A percentile compares a stretch with the other conserved stretches of the same genome.
phyloP scores from a whole-genome alignment of 768 basidiomycete species.

The Steccherinum ochraceum region DNA sequence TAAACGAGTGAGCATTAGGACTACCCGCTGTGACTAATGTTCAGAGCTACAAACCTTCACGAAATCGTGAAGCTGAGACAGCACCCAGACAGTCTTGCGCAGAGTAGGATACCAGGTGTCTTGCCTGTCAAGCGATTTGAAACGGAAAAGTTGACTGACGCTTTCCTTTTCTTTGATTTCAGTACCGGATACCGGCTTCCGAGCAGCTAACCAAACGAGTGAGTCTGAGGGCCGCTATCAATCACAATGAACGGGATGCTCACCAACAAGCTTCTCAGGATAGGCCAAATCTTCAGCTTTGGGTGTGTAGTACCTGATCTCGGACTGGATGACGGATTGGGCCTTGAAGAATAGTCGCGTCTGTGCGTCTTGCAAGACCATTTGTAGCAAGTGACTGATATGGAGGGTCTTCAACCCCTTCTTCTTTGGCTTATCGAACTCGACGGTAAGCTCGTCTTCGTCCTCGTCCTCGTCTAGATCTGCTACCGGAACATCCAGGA shows the following conservation, averaged over 20 bases:
- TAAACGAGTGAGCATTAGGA: constrained; percentile 2
- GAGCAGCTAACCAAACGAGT: constrained; percentile 30
- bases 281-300: constrained; percentile 79
- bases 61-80: constrained; percentile 84
- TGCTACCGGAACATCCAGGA: constrained; percentile 61
- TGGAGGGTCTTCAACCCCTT: constrained; percentile 57
- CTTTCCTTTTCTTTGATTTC: constrained; percentile 65
- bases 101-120: constrained; percentile 93
- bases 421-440: constrained; percentile 31
- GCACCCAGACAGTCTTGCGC: constrained; percentile 83
- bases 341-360: constrained; percentile 95
- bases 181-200: constrained; percentile 35
- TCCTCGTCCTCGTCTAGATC: constrained; percentile 31
- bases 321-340: constrained; percentile 83
- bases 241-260: constrained; percentile 26
- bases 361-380: constrained; percentile 95
- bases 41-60: constrained; percentile 61
- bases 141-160: constrained; percentile 59
- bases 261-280: constrained; percentile 74
- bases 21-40: too few species aligned
- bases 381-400: constrained; percentile 74
- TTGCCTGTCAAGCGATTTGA: constrained; percentile 66
- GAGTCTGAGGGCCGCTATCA: background rate
- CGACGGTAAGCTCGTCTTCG: constrained; percentile 31
- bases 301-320: constrained; percentile 79